Evolutionary conservation across 140 eudicot genomes (phyloP).

Genomic region (Bidens hawaiensis): DNA sequence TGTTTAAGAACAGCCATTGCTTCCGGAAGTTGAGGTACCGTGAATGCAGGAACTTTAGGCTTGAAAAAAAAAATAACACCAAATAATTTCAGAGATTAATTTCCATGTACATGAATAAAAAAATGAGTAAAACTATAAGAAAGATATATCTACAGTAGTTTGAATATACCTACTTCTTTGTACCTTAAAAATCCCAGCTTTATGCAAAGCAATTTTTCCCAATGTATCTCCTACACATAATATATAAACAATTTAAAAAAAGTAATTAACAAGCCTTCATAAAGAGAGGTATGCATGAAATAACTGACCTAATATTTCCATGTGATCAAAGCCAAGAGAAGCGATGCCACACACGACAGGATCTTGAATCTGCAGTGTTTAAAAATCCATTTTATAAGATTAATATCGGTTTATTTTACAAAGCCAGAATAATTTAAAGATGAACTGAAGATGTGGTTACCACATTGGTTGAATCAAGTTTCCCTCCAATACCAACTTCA

Average conservation of each 20-base stretch:
- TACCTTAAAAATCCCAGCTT: slow-evolving; percentile 96
- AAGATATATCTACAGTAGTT: slow-evolving; percentile 11
- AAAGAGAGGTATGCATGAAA: slow-evolving; percentile 3
- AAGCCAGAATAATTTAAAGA: not conserved
- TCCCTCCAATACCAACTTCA: slow-evolving; percentile 97
- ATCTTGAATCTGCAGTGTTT: slow-evolving; percentile 59
- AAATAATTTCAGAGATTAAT: slow-evolving; percentile 40
- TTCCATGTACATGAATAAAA: slow-evolving; percentile 14
- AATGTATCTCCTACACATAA: slow-evolving; percentile 65
- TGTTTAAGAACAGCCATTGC: slow-evolving; percentile 72
- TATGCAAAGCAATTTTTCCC: slow-evolving; percentile 72
- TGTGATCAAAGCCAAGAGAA: slow-evolving; percentile 93
- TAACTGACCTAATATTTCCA: slow-evolving; percentile 65
- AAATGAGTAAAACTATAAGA: slow-evolving; percentile 9
- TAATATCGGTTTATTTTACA: slow-evolving; percentile 5
- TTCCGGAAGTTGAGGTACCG: slow-evolving; percentile 75
- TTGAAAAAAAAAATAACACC: slow-evolving; percentile 46
- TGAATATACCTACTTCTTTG: slow-evolving; percentile 18
- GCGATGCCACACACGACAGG: slow-evolving; percentile 90
- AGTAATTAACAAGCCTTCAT: not conserved
- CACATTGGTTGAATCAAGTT: slow-evolving; percentile 85
- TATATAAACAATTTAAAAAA: not conserved
- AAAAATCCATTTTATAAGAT: slow-evolving; percentile 5
- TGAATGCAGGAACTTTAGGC: slow-evolving; percentile 83
- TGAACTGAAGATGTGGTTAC: slow-evolving; percentile 38